Base-by-base conservation (phyloP, 2,329 filamentous ascomycete species). In the Apiospora koreana region DNA sequence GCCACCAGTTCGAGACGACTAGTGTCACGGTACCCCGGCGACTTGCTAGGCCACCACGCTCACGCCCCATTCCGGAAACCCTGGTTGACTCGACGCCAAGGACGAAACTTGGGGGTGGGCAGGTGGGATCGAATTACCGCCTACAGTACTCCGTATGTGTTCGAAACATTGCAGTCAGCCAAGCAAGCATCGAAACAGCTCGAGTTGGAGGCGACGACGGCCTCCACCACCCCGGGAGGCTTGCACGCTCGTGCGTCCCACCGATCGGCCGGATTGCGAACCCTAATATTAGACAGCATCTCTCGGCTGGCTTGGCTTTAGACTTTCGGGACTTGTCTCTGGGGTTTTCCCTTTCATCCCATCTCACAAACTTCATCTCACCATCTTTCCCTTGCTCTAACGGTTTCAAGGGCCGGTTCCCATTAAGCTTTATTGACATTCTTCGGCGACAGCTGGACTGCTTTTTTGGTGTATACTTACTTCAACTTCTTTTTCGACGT, bases 381-480 rank as follows among this genome's bases (percentile, higher is more conserved):
- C 35, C 54, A 62, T 38, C 21, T 14, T 38, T n/a, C 38, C 12
- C 31, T n/a, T 38, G 31, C 8, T 62, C 9, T 43, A 43, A 43
- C 31, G 18, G 54, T 38, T 62, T 62, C 31, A 9, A 38, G 64
- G 64, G 64, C 64, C 38, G 64, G 64, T 25, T 18, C 64, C 54
- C 18, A 31, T 62, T 62, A 9, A 62, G 31, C 2, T 45, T 43
- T 45, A 43, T 45, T 45, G 14, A 66, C 42, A 43, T 66, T 66
- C 41, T 28, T 43, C 64, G 23, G 42, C 64, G 16, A 66, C 64
- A 66, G 64, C 64, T 45, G 64, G 64, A 66, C 64, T 66, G 64
- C 64, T n/a, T 65, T 65, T 66, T 66, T 42, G 38, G 64, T 66
- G 64, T n/a, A 62, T 14, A 12, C 21, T n/a, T 46, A 7, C 31